A percentile compares a stretch with the other conserved stretches of the same genome.
Evolutionary conservation across 1,284 basidiomycete genomes (phyloP).

Genomic region (Ganoderma resinaceum): DNA sequence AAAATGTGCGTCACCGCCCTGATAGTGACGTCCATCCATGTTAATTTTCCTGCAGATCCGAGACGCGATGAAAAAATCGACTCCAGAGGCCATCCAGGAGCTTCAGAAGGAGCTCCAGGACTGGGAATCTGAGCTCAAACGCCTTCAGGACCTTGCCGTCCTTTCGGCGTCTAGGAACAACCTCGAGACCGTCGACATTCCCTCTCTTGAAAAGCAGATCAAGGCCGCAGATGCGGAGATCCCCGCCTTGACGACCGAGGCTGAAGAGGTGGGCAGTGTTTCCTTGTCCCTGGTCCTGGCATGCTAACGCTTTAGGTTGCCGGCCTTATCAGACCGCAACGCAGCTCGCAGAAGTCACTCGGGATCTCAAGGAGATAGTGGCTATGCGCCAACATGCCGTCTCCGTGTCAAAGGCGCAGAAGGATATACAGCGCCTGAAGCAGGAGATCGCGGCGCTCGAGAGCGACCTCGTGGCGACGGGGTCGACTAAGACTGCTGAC

Average conservation of each 20-base stretch:
- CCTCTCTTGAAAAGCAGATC: conserved; percentile 71
- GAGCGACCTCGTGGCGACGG: conserved; percentile 70
- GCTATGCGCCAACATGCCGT: conserved; percentile 70
- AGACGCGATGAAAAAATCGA: conserved; percentile 59
- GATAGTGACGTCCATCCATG: background rate
- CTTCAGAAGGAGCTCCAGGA: conserved; percentile 57
- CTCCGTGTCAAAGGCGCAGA: conserved; percentile 67
- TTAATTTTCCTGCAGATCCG: conserved; percentile 51
- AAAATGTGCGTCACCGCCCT: conserved; percentile 56
- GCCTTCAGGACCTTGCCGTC: conserved; percentile 65
- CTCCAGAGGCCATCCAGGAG: conserved; percentile 47
- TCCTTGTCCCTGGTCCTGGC: background rate
- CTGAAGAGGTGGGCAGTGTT: conserved; percentile 59
- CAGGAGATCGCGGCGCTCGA: conserved; percentile 75
- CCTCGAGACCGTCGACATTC: conserved; percentile 68
- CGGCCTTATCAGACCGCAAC: conserved; percentile 51
- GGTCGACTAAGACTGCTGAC: conserved; percentile 82
- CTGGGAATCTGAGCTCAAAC: conserved; percentile 69
- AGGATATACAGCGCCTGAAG: conserved; percentile 71
- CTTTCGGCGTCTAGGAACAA: conserved; percentile 58
- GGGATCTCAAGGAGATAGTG: conserved; percentile 68
- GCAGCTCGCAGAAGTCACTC: conserved; percentile 54
- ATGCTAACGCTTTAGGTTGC: background rate
- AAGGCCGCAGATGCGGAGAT: conserved; percentile 61
- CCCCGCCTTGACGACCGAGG: conserved; percentile 55